Evolutionary conservation across 805 yeast genomes (phyloP).

Genomic region (Metschnikowia aberdeeniae): DNA sequence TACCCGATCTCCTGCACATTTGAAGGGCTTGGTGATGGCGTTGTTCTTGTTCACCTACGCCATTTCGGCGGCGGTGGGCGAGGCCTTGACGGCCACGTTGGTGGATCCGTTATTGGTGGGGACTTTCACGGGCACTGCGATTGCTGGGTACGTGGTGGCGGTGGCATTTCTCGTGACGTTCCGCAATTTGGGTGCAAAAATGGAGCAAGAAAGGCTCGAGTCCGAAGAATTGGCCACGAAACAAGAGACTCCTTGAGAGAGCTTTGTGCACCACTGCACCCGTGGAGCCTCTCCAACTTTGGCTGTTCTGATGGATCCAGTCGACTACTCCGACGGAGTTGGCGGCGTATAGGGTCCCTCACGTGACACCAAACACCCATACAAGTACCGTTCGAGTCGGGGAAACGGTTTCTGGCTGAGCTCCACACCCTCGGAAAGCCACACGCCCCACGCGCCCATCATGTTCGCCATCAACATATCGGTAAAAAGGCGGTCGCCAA

Average conservation of each 20-base stretch:
- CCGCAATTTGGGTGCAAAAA: slow-evolving; percentile 38
- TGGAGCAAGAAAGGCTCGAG: slow-evolving; percentile 33
- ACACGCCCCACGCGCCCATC: slow-evolving; percentile 83
- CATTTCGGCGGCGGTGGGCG: slow-evolving; percentile 46
- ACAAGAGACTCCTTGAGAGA: too few relatives aligned
- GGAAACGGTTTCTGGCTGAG: slow-evolving; percentile 49
- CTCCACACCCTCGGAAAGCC: slow-evolving; percentile 78
- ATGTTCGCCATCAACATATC: slow-evolving; percentile 91
- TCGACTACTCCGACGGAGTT: slow-evolving; percentile 4
- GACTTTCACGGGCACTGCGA: slow-evolving; percentile 38
- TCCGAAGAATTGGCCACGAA: not conserved
- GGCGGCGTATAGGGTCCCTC: slow-evolving; percentile 18
- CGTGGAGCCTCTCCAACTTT: too few relatives aligned
- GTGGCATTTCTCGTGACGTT: slow-evolving; percentile 27
- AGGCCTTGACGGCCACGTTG: slow-evolving; percentile 38
- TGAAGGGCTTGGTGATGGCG: slow-evolving; percentile 51
- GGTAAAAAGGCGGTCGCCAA: slow-evolving; percentile 90
- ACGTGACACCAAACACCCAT: slow-evolving; percentile 16
- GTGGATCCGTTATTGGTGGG: slow-evolving; percentile 39
- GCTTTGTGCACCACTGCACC: too few relatives aligned
- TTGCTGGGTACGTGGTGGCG: slow-evolving; percentile 33
- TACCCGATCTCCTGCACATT: slow-evolving; percentile 46
- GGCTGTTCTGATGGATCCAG: too few relatives aligned
- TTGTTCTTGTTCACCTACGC: slow-evolving; percentile 42
- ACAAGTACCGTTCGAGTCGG: slow-evolving; percentile 45